phyloP scores from a whole-genome alignment of 176 grass and related monocot genomes.

The Saccharum officinarum region DNA sequence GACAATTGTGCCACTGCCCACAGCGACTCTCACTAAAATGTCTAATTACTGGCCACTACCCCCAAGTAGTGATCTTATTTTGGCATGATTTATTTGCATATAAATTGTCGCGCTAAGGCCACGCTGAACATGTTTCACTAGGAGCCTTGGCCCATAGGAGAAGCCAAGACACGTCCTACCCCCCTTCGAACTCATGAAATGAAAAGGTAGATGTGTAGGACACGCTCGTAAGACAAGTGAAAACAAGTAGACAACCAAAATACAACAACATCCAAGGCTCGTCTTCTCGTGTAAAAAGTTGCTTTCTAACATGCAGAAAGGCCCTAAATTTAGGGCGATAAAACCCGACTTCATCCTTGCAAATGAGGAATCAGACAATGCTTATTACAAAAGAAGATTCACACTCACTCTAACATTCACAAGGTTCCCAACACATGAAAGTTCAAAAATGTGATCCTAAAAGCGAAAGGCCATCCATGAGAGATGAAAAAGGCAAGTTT shows the following conservation, averaged over 20 bases:
- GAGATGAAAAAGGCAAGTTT: too few relatives aligned
- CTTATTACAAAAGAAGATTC: too few relatives aligned
- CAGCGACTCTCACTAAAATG: neutral
- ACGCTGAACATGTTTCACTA: neutral
- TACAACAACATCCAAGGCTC: neutral
- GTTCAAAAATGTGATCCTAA: too few relatives aligned
- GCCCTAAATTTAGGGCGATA: neutral
- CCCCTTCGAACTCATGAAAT: neutral
- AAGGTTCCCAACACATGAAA: too few relatives aligned
- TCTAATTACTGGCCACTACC: neutral
- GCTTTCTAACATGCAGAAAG: neutral
- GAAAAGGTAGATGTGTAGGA: neutral
- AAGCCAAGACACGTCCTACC: neutral
- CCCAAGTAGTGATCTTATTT: neutral
- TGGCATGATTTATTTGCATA: neutral
- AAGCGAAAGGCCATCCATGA: too few relatives aligned
- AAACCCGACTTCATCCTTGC: neutral
- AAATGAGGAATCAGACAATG: too few relatives aligned
- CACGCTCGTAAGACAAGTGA: neutral
- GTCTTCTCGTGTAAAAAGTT: neutral
- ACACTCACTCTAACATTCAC: too few relatives aligned
- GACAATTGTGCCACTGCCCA: neutral
- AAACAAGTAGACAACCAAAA: neutral
- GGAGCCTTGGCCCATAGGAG: neutral
- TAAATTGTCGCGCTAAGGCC: neutral